Conservation (phyloP, 257 asterid species). For the Sherardia arvensis region DNA sequence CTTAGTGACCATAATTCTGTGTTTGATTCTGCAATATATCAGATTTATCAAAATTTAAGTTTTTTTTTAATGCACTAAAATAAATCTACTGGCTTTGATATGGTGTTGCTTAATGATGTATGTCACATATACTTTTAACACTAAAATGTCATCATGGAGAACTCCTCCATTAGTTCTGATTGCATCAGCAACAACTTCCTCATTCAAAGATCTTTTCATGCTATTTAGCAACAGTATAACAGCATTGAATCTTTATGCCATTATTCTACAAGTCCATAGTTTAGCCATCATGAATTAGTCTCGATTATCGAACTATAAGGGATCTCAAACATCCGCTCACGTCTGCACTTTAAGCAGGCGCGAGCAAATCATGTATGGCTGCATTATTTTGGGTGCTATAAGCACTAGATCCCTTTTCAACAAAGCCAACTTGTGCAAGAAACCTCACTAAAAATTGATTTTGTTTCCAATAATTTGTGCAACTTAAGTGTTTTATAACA, state of each 20-base stretch:
- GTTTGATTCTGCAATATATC: not conserved
- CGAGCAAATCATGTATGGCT: not conserved
- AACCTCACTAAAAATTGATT: conserved; percentile 16
- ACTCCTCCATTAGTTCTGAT: conserved; percentile 11
- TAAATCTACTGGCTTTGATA: not conserved
- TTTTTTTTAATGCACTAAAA: not conserved
- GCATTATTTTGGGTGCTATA: conserved; percentile 8
- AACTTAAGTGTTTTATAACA: conserved; percentile 16
- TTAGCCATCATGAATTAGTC: no score
- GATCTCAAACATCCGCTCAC: not conserved
- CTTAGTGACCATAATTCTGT: no score
- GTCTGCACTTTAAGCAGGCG: not conserved
- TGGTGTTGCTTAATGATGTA: not conserved
- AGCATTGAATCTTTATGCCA: not conserved
- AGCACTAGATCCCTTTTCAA: conserved; percentile 6
- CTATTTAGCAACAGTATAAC: not conserved
- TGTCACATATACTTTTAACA: not conserved
- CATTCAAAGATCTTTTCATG: not conserved
- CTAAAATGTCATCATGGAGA: conserved; percentile 17
- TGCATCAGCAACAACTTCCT: conserved; percentile 16
- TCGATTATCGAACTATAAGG: not conserved
- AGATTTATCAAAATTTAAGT: not conserved
- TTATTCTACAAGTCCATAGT: not conserved
- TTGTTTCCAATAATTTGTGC: conserved; percentile 12
- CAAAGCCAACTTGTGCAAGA: conserved; percentile 8